phyloP scores from a whole-genome alignment of 305 asterid genomes.

The Fraxinus floribunda region DNA sequence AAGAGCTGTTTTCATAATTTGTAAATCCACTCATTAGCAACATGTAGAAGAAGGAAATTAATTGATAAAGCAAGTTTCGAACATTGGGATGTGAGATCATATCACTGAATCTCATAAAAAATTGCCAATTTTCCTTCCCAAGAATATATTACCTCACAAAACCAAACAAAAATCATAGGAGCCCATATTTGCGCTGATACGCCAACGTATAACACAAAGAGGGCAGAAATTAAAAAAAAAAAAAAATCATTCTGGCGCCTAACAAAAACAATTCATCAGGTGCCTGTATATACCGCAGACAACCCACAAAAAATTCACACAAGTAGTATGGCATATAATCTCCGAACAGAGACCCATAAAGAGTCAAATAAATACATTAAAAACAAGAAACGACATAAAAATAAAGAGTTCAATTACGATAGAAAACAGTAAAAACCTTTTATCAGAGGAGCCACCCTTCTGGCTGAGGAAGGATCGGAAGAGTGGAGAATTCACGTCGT shows the following conservation, averaged over 20 bases:
- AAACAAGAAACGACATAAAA: neutral
- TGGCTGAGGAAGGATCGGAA: constrained; percentile 99
- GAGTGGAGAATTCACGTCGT: constrained; percentile 95
- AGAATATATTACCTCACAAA: neutral
- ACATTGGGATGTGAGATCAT: neutral
- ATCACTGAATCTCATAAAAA: neutral
- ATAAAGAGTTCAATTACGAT: neutral
- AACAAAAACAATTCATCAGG: neutral
- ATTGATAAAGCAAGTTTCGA: neutral
- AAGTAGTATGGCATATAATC: neutral
- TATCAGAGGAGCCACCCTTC: constrained; percentile 82
- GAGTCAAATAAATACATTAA: neutral
- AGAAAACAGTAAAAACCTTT: constrained; percentile 45
- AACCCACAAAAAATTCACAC: neutral
- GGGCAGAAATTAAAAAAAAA: neutral
- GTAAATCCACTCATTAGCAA: neutral
- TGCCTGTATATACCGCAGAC: neutral
- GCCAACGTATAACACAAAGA: neutral
- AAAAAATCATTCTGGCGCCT: neutral
- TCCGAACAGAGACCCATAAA: neutral
- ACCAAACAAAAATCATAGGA: neutral
- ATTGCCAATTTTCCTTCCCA: neutral
- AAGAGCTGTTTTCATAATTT: neutral
- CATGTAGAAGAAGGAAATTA: neutral
- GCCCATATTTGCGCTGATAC: neutral